phyloP scores from a whole-genome alignment of 2,329 filamentous ascomycete genomes.

The Celoporthe dispersa region DNA sequence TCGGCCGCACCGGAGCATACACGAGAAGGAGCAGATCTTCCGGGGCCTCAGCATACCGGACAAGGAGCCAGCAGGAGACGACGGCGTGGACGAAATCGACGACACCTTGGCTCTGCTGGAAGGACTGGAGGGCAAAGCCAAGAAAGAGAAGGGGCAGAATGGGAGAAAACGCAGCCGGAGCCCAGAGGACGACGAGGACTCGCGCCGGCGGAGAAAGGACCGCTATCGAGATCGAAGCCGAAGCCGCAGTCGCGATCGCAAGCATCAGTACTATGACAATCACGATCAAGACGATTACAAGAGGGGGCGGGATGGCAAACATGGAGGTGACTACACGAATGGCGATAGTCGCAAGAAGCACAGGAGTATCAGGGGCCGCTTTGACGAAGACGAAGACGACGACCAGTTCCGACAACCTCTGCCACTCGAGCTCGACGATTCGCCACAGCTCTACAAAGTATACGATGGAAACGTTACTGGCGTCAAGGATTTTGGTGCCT shows the following conservation, averaged over 20 bases:
- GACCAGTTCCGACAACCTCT: constrained; percentile 69
- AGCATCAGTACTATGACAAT: constrained; percentile 44
- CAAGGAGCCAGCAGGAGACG: constrained; percentile 53
- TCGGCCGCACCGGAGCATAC: constrained; percentile 50
- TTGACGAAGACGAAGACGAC: constrained; percentile 52
- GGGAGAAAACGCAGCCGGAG: constrained; percentile 42
- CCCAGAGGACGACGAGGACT: constrained; percentile 52
- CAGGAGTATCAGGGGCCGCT: constrained; percentile 46
- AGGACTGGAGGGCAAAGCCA: constrained; percentile 72
- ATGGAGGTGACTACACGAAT: constrained; percentile 64
- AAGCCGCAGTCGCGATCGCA: constrained; percentile 53
- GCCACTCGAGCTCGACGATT: constrained; percentile 77
- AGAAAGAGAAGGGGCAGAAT: constrained; percentile 38
- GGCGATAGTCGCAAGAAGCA: constrained; percentile 45
- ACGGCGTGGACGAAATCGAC: constrained; percentile 72
- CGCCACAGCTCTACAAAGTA: constrained; percentile 80
- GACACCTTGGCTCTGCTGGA: constrained; percentile 94
- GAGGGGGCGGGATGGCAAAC: constrained; percentile 51
- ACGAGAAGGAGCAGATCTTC: constrained; percentile 86
- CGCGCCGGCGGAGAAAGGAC: constrained; percentile 57
- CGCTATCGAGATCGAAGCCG: constrained; percentile 36
- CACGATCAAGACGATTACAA: constrained; percentile 45
- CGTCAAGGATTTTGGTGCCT: constrained; percentile 93
- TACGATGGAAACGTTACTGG: constrained; percentile 91
- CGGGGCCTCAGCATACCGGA: constrained; percentile 88